phyloP scores from a whole-genome alignment of 768 basidiomycete genomes.

The Pleurotus giganteus region DNA sequence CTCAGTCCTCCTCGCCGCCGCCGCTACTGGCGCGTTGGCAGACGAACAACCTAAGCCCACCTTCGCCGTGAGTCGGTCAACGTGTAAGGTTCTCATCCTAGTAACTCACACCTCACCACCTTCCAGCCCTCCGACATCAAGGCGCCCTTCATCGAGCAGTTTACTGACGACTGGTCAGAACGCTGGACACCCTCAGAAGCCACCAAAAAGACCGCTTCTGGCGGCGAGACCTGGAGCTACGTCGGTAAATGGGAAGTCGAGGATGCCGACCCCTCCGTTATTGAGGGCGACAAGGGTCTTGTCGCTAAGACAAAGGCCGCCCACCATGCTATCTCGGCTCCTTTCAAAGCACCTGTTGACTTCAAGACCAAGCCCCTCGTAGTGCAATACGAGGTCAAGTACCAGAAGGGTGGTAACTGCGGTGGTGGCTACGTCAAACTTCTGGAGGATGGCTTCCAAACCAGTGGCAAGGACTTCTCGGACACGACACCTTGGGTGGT shows the following conservation, averaged over 20 bases:
- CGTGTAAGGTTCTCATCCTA: not conserved
- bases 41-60: slow-evolving; percentile 59
- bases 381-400: slow-evolving; percentile 98
- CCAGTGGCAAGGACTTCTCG: slow-evolving; percentile 88
- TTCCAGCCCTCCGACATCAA: slow-evolving; percentile 71
- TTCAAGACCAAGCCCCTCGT: slow-evolving; percentile 85
- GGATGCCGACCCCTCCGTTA: slow-evolving; percentile 71
- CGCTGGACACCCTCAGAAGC: slow-evolving; percentile 98
- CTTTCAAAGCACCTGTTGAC: slow-evolving; percentile 75
- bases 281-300: slow-evolving; percentile 87
- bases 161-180: slow-evolving; percentile 84
- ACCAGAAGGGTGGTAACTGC: slow-evolving; percentile 98
- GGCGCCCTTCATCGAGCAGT: slow-evolving; percentile 95
- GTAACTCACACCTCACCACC: slow-evolving; percentile 13
- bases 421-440: slow-evolving; percentile 99
- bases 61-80: slow-evolving; percentile 57
- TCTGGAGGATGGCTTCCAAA: slow-evolving; percentile 91
- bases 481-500: slow-evolving; percentile 93
- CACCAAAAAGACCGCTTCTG: slow-evolving; percentile 96
- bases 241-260: slow-evolving; percentile 98
- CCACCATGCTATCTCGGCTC: slow-evolving; percentile 97
- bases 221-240: slow-evolving; percentile 95
- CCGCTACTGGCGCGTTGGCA: slow-evolving; percentile 61
- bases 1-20: slow-evolving; percentile 63
- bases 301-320: slow-evolving; percentile 97